Conservation (phyloP, 176 grass and related monocot species). For the Musa schizocarpa region DNA sequence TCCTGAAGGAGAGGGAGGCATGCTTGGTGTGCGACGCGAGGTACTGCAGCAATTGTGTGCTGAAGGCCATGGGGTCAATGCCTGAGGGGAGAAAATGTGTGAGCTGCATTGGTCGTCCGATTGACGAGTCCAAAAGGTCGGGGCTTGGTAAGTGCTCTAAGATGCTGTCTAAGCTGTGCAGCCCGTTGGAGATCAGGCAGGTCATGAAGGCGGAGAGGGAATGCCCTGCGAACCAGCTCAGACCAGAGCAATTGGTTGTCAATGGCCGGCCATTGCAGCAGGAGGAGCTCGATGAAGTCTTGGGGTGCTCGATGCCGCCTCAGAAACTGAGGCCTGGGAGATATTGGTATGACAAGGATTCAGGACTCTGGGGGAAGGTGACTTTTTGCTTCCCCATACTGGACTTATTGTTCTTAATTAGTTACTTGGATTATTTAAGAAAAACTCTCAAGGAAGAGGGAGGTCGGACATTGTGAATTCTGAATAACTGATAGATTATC, state of each 20-base stretch:
- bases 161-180: slow-evolving; percentile 20
- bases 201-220: slow-evolving; percentile 28
- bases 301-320: slow-evolving; percentile 18
- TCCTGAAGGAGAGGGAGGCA: slow-evolving; percentile 22
- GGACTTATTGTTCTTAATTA: background rate
- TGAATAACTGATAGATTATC: background rate
- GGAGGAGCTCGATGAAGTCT: slow-evolving; percentile 25
- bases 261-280: slow-evolving; percentile 14
- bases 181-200: slow-evolving; percentile 22
- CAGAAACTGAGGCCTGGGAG: slow-evolving; percentile 26
- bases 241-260: slow-evolving; percentile 17
- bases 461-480: background rate
- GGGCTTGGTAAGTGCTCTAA: slow-evolving; percentile 20
- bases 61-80: slow-evolving; percentile 29
- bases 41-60: slow-evolving; percentile 26
- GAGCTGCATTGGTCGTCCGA: slow-evolving; percentile 22
- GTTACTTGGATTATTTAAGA: background rate
- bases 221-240: slow-evolving; percentile 27
- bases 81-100: slow-evolving; percentile 28
- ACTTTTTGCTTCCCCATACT: background rate
- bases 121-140: slow-evolving; percentile 15
- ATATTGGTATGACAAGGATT: slow-evolving; percentile 32
- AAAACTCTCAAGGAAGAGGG: background rate
- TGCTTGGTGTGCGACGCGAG: slow-evolving; percentile 25
- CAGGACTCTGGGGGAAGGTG: slow-evolving; percentile 29